Percentiles rank a stretch among this genome's conserved stretches.
phyloP scores from a whole-genome alignment of 306 rosid species.

The Dalbergia cochinchinensis region DNA sequence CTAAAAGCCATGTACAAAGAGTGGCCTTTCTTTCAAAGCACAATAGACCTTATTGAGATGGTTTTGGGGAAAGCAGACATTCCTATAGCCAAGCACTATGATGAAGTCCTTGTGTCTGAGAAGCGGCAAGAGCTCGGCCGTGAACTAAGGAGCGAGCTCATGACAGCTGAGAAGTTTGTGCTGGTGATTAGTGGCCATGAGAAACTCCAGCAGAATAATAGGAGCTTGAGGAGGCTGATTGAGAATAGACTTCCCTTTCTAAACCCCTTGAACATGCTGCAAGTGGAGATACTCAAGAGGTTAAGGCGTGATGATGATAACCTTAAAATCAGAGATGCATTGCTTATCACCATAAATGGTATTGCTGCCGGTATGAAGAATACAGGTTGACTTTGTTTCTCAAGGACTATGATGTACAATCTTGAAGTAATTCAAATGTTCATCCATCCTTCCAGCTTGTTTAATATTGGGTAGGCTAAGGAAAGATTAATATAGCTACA shows the following conservation, averaged over 20 bases:
- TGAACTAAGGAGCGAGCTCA: conserved; percentile 70
- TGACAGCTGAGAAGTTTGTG: conserved; percentile 70
- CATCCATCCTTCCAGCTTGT: not conserved
- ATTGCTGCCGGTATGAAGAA: conserved; percentile 98
- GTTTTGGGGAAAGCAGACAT: conserved; percentile 89
- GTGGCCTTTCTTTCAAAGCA: conserved; percentile 93
- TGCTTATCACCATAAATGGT: conserved; percentile 92
- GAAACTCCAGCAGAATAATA: conserved; percentile 76
- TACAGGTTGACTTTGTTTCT: conserved; percentile 69
- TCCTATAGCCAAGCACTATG: conserved; percentile 93
- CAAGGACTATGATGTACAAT: conserved; percentile 38
- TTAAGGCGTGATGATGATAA: conserved; percentile 78
- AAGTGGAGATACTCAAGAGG: conserved; percentile 93
- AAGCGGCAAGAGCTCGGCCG: conserved; percentile 72
- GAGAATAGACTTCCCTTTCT: conserved; percentile 92
- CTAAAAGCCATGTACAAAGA: conserved; percentile 84
- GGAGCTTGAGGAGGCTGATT: conserved; percentile 88
- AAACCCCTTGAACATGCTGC: conserved; percentile 91
- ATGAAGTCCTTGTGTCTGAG: conserved; percentile 85
- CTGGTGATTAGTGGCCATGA: conserved; percentile 84
- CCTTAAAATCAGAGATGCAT: conserved; percentile 80
- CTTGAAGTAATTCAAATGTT: conserved; percentile 6
- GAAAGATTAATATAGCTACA: conserved; percentile 10
- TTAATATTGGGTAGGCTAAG: conserved; percentile 20
- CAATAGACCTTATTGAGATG: conserved; percentile 95